Conservation (phyloP, 164 flowering plant genomes). For the Magnolia kwangsiensis region DNA sequence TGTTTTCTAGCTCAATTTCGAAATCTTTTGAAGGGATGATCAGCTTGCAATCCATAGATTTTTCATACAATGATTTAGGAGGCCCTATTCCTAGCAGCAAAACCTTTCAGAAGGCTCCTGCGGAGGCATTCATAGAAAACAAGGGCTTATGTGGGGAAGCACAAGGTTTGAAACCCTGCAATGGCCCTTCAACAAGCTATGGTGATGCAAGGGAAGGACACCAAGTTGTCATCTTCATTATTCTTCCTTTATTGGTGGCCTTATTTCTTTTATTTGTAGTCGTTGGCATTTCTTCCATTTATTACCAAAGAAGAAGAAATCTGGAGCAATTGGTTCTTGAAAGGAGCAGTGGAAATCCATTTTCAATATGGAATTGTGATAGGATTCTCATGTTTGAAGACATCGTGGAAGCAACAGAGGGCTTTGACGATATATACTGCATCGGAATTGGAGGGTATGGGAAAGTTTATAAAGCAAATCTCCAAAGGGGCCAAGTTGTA, state of each 20-base stretch:
- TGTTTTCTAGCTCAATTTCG: conserved; percentile 47
- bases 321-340: not conserved
- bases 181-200: not conserved
- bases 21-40: conserved; percentile 19
- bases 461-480: no score
- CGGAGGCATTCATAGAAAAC: conserved; percentile 12
- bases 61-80: conserved; percentile 15
- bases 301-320: not conserved
- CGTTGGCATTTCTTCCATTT: not conserved
- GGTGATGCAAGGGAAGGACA: not conserved
- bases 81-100: no score
- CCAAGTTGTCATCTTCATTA: not conserved
- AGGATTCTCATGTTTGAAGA: no score
- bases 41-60: conserved; percentile 30
- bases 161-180: conserved; percentile 19
- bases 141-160: conserved; percentile 41
- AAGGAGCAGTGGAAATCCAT: no score
- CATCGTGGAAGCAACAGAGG: no score
- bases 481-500: no score
- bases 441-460: no score
- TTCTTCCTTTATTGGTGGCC: not conserved
- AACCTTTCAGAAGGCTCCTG: not conserved
- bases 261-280: not conserved
- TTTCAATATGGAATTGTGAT: no score
- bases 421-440: no score